A percentile compares a stretch with the other conserved stretches of the same genome.
These are phyloP conservation scores for Avena sativa DNA, from an alignment of 176 grass and related monocot species.

Conservation along the genomic window DNA sequence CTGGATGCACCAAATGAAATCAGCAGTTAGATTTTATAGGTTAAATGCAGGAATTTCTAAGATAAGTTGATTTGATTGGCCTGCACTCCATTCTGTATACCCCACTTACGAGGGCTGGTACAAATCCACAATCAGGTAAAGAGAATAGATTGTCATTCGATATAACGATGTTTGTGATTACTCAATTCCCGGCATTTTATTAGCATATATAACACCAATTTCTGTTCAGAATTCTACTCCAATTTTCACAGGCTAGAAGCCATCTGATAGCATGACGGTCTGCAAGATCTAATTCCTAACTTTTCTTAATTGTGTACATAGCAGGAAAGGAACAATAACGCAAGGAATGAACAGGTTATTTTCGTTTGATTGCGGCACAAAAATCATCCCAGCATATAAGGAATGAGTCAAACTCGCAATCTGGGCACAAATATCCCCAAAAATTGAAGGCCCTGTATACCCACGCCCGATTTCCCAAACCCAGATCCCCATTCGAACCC, in stretches of 20 bases:
- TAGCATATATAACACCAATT: neutral
- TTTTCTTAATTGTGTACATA: neutral
- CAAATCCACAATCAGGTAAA: neutral
- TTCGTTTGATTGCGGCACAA: too few species aligned
- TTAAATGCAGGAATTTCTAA: neutral
- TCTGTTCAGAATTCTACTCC: too few species aligned
- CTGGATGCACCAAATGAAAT: neutral
- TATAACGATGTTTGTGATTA: neutral
- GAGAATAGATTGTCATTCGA: neutral
- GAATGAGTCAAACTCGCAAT: slow-evolving; percentile 24
- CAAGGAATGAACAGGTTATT: neutral
- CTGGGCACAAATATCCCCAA: neutral
- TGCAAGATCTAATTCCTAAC: too few species aligned
- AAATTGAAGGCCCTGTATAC: neutral
- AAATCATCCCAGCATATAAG: neutral
- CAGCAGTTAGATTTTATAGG: neutral
- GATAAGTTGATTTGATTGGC: slow-evolving; percentile 8
- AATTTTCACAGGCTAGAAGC: too few species aligned
- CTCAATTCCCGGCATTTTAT: neutral
- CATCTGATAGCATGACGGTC: too few species aligned
- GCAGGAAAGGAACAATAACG: neutral
- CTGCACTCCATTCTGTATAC: neutral
- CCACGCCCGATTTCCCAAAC: neutral
- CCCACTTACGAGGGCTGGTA: neutral
- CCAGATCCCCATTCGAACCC: slow-evolving; percentile 26